A percentile compares a stretch with the other conserved stretches of the same genome.
phyloP scores from a whole-genome alignment of 257 asterid genomes.

The Verbascum thapsus region DNA sequence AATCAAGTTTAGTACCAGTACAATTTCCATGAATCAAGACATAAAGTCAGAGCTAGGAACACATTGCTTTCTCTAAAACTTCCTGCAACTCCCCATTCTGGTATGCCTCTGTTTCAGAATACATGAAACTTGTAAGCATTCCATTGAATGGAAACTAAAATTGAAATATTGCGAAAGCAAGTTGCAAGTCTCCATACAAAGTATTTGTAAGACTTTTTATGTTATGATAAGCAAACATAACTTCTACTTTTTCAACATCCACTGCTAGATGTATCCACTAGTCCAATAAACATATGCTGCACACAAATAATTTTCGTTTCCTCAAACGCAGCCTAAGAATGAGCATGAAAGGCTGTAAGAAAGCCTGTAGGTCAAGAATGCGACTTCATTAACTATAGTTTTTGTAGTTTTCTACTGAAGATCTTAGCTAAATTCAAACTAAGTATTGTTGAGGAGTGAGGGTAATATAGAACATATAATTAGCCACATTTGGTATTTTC shows the following conservation, averaged over 20 bases:
- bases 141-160: constrained; percentile 13
- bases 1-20: constrained; percentile 7
- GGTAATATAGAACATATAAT: background rate
- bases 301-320: background rate
- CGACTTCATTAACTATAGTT: background rate
- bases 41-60: constrained; percentile 41
- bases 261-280: background rate
- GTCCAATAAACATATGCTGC: constrained; percentile 10
- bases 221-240: background rate
- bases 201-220: background rate
- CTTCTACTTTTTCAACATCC: background rate
- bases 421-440: constrained; percentile 15
- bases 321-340: constrained; percentile 17
- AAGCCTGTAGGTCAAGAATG: background rate
- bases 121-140: constrained; percentile 25
- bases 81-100: constrained; percentile 82
- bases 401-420: constrained; percentile 13
- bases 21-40: background rate
- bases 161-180: background rate
- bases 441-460: background rate
- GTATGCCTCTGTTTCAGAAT: constrained; percentile 60
- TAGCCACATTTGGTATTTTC: constrained; percentile 3
- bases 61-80: constrained; percentile 57
- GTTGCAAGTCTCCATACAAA: constrained; percentile 17
- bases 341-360: background rate